A percentile compares a stretch with the other conserved stretches of the same genome.
Evolutionary conservation across 2,329 filamentous ascomycete species (phyloP).

Genomic region (Arthrobotrys sinensis): DNA sequence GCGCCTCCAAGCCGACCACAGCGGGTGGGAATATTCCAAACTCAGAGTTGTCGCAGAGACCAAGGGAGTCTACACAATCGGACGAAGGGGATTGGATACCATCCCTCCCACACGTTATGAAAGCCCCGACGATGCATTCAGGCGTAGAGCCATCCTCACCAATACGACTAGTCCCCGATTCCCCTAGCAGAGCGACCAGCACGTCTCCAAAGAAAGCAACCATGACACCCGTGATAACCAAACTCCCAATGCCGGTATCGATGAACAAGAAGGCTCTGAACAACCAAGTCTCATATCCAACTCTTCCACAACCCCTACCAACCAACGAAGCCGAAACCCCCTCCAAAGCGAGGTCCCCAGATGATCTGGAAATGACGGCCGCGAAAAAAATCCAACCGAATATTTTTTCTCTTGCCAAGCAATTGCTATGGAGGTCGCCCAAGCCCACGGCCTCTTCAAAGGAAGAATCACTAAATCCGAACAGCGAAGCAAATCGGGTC

Average conservation of each 20-base stretch:
- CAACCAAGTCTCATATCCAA: slow-evolving; percentile 20
- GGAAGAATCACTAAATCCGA: background rate
- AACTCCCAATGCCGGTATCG: slow-evolving; percentile 32
- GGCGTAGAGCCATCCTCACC: background rate
- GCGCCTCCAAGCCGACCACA: background rate
- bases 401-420: slow-evolving; percentile 53
- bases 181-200: background rate
- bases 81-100: slow-evolving; percentile 60
- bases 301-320: background rate
- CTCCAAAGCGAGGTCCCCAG: background rate
- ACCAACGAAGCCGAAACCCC: slow-evolving; percentile 1
- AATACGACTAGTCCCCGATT: background rate
- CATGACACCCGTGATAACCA: slow-evolving; percentile 21
- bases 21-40: background rate
- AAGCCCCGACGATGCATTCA: background rate
- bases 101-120: slow-evolving; percentile 21
- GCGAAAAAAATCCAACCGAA: slow-evolving; percentile 51
- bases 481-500: background rate
- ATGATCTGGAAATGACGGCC: slow-evolving; percentile 19
- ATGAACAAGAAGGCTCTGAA: slow-evolving; percentile 8
- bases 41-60: background rate
- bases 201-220: slow-evolving; percentile 12
- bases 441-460: background rate
- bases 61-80: slow-evolving; percentile 39
- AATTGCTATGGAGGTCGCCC: slow-evolving; percentile 50